Conservation (phyloP, 208 protist genomes). For the Naegleria fowleri region DNA sequence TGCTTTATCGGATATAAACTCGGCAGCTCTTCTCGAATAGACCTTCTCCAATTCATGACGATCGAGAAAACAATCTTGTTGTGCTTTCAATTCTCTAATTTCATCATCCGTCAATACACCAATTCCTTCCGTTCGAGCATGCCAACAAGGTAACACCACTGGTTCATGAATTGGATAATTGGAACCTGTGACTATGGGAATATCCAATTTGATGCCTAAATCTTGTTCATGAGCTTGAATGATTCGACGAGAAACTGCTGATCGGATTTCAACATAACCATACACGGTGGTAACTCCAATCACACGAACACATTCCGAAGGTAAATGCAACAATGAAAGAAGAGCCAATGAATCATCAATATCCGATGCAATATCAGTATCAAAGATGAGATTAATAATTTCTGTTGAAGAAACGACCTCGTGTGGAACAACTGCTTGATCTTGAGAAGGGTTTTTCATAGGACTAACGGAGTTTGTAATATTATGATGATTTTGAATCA, state of each 20-base stretch:
- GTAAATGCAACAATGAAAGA: not conserved
- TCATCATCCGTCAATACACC: not conserved
- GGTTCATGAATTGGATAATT: not conserved
- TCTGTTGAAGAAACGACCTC: no score
- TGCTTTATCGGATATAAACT: not conserved
- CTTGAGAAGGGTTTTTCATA: no score
- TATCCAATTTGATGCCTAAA: not conserved
- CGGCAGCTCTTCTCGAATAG: not conserved
- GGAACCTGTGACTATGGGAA: not conserved
- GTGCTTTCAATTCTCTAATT: not conserved
- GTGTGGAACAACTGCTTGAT: no score
- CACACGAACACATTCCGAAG: not conserved
- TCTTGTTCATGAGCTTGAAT: not conserved
- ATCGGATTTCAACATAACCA: not conserved
- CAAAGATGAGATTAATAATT: not conserved
- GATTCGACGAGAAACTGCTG: not conserved
- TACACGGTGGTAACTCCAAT: not conserved
- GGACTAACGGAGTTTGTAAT: no score
- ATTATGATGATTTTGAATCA: no score
- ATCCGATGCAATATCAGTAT: not conserved
- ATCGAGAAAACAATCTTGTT: not conserved
- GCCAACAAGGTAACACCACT: not conserved
- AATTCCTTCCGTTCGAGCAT: not conserved
- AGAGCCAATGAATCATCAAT: not conserved
- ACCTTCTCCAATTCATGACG: not conserved